These are phyloP conservation scores for Citeromyces hawaiiensis DNA, from an alignment of 1,139 yeast genomes.

Conservation along the genomic window DNA sequence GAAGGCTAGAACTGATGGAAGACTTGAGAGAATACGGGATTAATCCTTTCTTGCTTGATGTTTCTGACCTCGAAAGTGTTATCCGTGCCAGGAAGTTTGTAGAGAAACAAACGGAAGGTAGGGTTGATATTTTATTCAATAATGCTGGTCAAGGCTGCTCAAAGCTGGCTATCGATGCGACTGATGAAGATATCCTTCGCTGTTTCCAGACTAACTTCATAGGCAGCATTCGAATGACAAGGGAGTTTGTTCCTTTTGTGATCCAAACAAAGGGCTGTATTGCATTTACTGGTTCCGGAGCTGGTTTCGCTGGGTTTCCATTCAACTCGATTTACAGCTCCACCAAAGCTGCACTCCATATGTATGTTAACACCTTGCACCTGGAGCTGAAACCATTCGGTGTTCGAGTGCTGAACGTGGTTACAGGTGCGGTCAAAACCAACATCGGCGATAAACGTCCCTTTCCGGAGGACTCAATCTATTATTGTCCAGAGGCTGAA, in stretches of 20 bases:
- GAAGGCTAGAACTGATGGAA: constrained; percentile 53
- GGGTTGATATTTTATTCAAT: constrained; percentile 48
- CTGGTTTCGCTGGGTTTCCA: constrained; percentile 59
- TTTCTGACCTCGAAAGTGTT: constrained; percentile 39
- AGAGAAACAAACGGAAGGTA: constrained; percentile 25
- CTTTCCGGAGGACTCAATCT: constrained; percentile 42
- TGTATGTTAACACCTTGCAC: constrained; percentile 48
- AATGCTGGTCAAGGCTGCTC: constrained; percentile 65
- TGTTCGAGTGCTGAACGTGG: constrained; percentile 56
- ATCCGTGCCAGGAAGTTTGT: constrained; percentile 27
- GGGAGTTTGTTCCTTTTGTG: constrained; percentile 43
- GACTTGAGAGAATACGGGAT: constrained; percentile 29
- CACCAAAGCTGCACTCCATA: constrained; percentile 67
- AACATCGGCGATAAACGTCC: constrained; percentile 45
- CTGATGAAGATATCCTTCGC: constrained; percentile 37
- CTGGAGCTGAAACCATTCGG: constrained; percentile 63
- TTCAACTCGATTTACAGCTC: constrained; percentile 59
- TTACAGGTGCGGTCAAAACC: constrained; percentile 60
- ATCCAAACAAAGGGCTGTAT: constrained; percentile 60
- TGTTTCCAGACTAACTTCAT: constrained; percentile 59
- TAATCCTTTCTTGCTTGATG: constrained; percentile 26
- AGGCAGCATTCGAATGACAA: constrained; percentile 51
- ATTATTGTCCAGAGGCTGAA: constrained; percentile 34
- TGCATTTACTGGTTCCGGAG: constrained; percentile 63
- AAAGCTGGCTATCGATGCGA: constrained; percentile 56